Conservation (phyloP, 768 basidiomycete species). For the Gloeopeniophorella convolvens region DNA sequence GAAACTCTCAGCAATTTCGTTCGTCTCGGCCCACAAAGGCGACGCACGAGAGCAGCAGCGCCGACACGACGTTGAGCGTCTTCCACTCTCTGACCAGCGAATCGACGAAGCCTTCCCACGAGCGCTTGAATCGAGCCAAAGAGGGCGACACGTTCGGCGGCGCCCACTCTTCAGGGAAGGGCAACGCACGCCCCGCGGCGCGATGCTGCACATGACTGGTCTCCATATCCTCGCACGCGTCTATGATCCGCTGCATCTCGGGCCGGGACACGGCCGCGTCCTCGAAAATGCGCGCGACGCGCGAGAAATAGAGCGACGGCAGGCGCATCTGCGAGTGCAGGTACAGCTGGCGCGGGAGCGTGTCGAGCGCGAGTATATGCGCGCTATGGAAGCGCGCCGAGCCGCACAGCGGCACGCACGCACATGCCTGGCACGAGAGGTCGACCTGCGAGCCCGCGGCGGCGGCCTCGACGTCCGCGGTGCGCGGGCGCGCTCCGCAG, state of each 20-base stretch:
- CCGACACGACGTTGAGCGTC: conserved; percentile 68
- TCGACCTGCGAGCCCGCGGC: neutral
- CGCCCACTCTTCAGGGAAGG: conserved; percentile 33
- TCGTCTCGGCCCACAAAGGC: neutral
- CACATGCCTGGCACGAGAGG: conserved; percentile 1
- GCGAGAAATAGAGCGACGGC: conserved; percentile 75
- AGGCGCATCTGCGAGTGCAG: conserved; percentile 51
- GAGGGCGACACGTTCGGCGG: conserved; percentile 53
- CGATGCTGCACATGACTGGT: neutral
- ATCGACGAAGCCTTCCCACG: conserved; percentile 70
- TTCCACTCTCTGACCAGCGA: conserved; percentile 71
- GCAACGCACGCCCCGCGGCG: conserved; percentile 15
- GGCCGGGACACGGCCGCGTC: conserved; percentile 73
- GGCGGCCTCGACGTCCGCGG: neutral
- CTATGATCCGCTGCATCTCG: conserved; percentile 47
- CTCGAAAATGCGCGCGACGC: conserved; percentile 69
- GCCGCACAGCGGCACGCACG: conserved; percentile 18
- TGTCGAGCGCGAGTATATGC: conserved; percentile 30
- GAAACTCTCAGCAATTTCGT: neutral
- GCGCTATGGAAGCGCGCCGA: conserved; percentile 15
- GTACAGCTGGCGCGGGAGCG: conserved; percentile 39
- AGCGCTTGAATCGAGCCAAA: conserved; percentile 51
- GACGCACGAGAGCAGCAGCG: conserved; percentile 33
- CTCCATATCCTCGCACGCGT: conserved; percentile 21
- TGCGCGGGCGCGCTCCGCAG: neutral